Evolutionary conservation across 805 yeast genomes (phyloP).

Genomic region (Kodamaea lidongshanica): DNA sequence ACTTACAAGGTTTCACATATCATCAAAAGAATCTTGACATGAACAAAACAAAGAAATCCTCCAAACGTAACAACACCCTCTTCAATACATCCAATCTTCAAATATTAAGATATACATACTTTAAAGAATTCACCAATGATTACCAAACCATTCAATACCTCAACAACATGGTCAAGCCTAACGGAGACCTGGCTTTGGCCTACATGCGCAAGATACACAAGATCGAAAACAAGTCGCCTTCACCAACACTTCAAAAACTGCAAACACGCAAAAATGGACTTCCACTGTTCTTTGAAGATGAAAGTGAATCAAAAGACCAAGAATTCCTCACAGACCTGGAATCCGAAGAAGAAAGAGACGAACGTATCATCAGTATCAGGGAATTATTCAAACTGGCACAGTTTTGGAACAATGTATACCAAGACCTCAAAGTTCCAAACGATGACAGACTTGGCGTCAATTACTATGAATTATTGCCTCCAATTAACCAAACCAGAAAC

Average conservation of each 20-base stretch:
- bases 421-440: slow-evolving; percentile 20
- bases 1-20: slow-evolving; percentile 6
- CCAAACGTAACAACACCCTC: slow-evolving; percentile 6
- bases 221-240: slow-evolving; percentile 2
- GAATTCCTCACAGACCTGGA: slow-evolving; percentile 1
- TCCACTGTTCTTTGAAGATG: slow-evolving; percentile 9
- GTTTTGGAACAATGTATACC: slow-evolving; percentile 28
- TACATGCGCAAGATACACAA: slow-evolving; percentile 9
- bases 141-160: slow-evolving; percentile 6
- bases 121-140: slow-evolving; percentile 12
- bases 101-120: slow-evolving; percentile 13
- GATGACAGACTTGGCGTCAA: slow-evolving; percentile 5
- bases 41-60: slow-evolving; percentile 8
- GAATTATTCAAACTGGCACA: slow-evolving; percentile 9
- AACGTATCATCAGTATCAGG: slow-evolving; percentile 2
- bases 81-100: slow-evolving; percentile 10
- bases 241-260: slow-evolving; percentile 1
- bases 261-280: slow-evolving; percentile 6
- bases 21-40: slow-evolving; percentile 10
- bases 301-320: slow-evolving; percentile 3
- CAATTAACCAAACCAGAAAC: slow-evolving; percentile 8
- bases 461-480: slow-evolving; percentile 10
- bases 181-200: slow-evolving; percentile 6
- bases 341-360: neutral
- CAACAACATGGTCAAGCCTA: slow-evolving; percentile 4